A percentile compares a stretch with the other conserved stretches of the same genome.
These are phyloP conservation scores for Kokia cookei DNA, from an alignment of 441 rosid species.

Conservation along the genomic window DNA sequence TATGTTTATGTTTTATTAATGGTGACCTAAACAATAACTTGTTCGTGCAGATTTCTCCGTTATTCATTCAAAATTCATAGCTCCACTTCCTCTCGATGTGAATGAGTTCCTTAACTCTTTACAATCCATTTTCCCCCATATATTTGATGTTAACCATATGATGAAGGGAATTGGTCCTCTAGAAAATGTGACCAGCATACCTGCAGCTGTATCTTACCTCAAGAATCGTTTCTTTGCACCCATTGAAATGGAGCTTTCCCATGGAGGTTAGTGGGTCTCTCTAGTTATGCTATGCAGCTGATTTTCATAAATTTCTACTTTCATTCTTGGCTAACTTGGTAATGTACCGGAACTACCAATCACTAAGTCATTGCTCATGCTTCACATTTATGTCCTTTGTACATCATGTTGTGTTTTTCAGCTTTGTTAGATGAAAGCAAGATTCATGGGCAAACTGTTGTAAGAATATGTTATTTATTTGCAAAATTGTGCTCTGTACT, in stretches of 20 bases:
- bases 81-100: constrained; percentile 63
- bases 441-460: constrained; percentile 55
- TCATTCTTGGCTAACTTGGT: constrained; percentile 2
- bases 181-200: constrained; percentile 38
- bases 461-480: constrained; percentile 63
- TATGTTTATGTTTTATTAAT: background rate
- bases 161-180: constrained; percentile 52
- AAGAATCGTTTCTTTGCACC: constrained; percentile 52
- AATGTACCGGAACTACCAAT: background rate
- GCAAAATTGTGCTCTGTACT: constrained; percentile 56
- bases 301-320: background rate
- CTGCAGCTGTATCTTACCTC: constrained; percentile 46
- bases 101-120: constrained; percentile 55
- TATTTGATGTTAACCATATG: constrained; percentile 64
- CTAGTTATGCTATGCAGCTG: background rate
- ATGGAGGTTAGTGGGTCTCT: constrained; percentile 42
- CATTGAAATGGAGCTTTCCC: constrained; percentile 55
- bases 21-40: background rate
- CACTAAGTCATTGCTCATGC: background rate
- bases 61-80: constrained; percentile 66
- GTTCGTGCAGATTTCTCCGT: constrained; percentile 62
- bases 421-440: constrained; percentile 31
- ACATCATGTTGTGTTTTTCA: constrained; percentile 19
- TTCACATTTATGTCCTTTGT: background rate
- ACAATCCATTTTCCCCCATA: constrained; percentile 44